Base-by-base conservation (phyloP, 257 asterid genomes). In the Fraxinus quadrangulata region DNA sequence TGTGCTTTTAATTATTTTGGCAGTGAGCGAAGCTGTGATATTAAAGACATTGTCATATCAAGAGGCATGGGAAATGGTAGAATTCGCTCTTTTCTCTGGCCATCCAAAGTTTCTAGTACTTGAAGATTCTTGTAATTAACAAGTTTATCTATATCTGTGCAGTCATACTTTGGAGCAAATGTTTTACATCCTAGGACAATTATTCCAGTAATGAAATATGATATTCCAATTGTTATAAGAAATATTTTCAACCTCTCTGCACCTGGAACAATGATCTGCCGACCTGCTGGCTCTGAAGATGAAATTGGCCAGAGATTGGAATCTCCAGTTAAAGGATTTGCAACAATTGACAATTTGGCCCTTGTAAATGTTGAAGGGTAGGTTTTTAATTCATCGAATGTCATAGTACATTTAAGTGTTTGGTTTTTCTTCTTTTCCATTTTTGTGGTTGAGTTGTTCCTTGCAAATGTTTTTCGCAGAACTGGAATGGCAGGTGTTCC, bases 401-500 rank as follows among this genome's bases (percentile, higher is more conserved):
- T 4, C 78, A 36, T 26, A 78, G 65, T 70, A 34, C 14, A 0
- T 36, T 61, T 66, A 68, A 34, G 67, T 74, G 9, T 14, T 78
- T 36, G 11, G 59, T 31, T 51, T 63, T 74, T 47, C 63, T 71
- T 73, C 66, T 14, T 59, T 47, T 49, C 47, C 51, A 11, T 63
- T 24, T 63, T 63, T 24, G 21, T 72, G 68, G 21, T 65, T 61
- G 81, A 74, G 30, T 51, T 73, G 75, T 75, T 75, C 69, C 67
- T 67, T 79, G 69, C 75, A 47, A 77, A 24, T 77, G n/a, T 45
- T 70, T 73, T 78, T 79, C 83, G 79, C 91, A 96, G 99, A 86
- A 96, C 99, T 82, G 99, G 99, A 86, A 93, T 96, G 99, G 99
- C 97, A 67, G 99, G 99, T 76, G 97, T 96, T 75, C 99, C 99